Conservation (phyloP, 1,284 basidiomycete species). For the Gymnopus androsaceus region DNA sequence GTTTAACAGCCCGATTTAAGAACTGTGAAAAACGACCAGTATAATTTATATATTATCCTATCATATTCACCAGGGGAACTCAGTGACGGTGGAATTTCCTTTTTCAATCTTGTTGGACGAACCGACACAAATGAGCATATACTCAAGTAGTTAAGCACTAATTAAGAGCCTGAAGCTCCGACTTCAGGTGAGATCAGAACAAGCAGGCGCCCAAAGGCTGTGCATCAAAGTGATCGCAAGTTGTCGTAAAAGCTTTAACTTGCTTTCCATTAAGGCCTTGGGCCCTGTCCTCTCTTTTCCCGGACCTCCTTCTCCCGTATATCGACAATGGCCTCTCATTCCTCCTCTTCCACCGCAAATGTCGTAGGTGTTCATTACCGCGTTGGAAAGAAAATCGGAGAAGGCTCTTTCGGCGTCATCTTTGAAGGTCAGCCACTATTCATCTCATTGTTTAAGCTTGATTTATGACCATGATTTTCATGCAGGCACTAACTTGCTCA, state of each 20-base stretch:
- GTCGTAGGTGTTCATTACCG: slow-evolving; percentile 84
- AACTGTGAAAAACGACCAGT: no score
- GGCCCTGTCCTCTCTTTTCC: slow-evolving; percentile 21
- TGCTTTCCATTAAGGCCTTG: slow-evolving; percentile 20
- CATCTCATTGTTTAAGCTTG: slow-evolving; percentile 4
- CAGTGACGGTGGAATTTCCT: no score
- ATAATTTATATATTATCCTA: no score
- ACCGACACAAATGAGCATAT: no score
- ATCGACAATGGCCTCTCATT: slow-evolving; percentile 45
- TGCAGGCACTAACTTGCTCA: slow-evolving; percentile 89
- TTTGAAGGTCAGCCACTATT: slow-evolving; percentile 73
- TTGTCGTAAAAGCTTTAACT: slow-evolving; percentile 4
- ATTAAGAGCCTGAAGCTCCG: no score
- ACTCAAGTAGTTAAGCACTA: no score
- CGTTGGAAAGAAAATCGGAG: slow-evolving; percentile 82
- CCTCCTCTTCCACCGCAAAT: slow-evolving; percentile 53
- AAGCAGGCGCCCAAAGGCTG: no score
- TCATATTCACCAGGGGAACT: no score
- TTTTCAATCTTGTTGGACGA: no score
- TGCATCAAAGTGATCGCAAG: no score
- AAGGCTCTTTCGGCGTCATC: slow-evolving; percentile 95
- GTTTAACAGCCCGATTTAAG: no score
- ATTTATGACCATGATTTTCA: slow-evolving; percentile 13
- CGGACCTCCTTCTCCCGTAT: slow-evolving; percentile 21
- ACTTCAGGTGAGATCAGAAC: no score